These are phyloP conservation scores for Populus hybrid DNA, from an alignment of 441 rosid genomes.

Conservation along the genomic window DNA sequence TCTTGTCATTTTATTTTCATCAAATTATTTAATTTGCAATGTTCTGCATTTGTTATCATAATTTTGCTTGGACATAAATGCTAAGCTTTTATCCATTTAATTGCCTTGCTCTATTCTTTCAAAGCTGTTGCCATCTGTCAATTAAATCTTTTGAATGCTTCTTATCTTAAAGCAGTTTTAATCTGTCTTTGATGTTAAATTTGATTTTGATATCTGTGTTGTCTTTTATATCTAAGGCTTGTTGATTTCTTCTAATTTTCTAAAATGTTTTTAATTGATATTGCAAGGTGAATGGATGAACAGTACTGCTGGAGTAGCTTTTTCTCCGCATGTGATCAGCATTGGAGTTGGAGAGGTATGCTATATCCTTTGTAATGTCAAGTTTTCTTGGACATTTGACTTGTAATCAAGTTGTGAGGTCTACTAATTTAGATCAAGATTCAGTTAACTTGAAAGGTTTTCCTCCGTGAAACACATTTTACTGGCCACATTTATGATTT, in stretches of 20 bases:
- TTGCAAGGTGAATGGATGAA: constrained; percentile 99
- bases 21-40: not conserved
- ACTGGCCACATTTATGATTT: not conserved
- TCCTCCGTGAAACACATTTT: not conserved
- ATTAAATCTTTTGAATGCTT: not conserved
- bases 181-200: not conserved
- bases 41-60: not conserved
- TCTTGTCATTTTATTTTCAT: not conserved
- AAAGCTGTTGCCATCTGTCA: not conserved
- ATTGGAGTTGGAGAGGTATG: constrained; percentile 87
- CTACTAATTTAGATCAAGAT: not conserved
- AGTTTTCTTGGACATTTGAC: not conserved
- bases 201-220: constrained; percentile 2
- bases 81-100: not conserved
- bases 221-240: not conserved
- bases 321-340: constrained; percentile 87
- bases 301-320: constrained; percentile 90
- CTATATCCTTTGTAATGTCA: constrained; percentile 8
- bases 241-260: not conserved
- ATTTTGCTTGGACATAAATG: not conserved
- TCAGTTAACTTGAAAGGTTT: not conserved
- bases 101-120: not conserved
- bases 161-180: not conserved
- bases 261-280: constrained; percentile 15
- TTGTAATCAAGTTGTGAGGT: not conserved